Base-by-base conservation (phyloP, 2,329 filamentous ascomycete species). In the Calonectria naviculata region DNA sequence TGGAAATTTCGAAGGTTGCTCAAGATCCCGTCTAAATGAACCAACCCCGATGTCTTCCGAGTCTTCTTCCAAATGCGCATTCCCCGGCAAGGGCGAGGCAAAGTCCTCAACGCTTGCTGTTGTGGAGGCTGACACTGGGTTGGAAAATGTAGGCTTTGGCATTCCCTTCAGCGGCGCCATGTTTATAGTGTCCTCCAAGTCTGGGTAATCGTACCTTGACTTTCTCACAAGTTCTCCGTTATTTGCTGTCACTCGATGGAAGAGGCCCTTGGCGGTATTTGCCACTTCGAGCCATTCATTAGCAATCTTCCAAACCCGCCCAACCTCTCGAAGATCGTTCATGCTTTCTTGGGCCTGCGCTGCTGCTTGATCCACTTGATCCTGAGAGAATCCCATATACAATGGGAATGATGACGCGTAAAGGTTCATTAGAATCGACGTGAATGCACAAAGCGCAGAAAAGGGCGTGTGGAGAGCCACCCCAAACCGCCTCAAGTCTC, bases 211-310 rank as follows among this genome's bases (percentile, higher is more conserved):
- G 8, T 78, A 78, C 8, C 77, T 68, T 5, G 77, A 78, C 1
- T 64, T 68, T 44, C 72, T 76, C 5, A 75, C 67, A 0, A 56
- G 41, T 24, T 17, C 68, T 2, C 26, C 73, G 1, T 41, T 61
- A 0, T n/a, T 62, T 24, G 68, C 65, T 5, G 72, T 61, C 1
- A 67, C 71, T 1, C 74, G 66, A 0, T 52, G 65, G 29, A 78
- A 78, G 0, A 78, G 31, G 13, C 71, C 68, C 60, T 74, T 74
- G 0, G 74, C 76, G 0, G 77, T 78, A 5, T 78, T 63, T 0
- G 76, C 47, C 24, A 78, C 75, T 12, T 75, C 71, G 15, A 79
- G 73, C 77, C 77, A 78, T n/a, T 78, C 77, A 2, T 77, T 68
- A 1, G 77, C 77, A 13, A 78, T 63, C 8, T 69, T 72, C 77